Conservation (phyloP, 1,284 basidiomycete species). For the Trichosporon coremiiforme region DNA sequence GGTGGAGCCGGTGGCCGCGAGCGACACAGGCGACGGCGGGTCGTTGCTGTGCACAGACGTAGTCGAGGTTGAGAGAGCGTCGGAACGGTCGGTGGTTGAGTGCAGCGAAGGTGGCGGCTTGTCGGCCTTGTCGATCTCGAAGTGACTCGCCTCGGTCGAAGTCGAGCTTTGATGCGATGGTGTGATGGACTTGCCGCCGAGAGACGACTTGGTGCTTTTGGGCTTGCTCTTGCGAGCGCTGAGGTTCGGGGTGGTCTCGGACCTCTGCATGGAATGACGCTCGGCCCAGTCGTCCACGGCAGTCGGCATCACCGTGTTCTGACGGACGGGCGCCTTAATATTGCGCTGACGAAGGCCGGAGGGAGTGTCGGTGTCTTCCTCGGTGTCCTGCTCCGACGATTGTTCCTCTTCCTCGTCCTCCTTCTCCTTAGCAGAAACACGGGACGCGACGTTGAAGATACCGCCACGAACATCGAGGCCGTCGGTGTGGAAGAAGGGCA, state of each 20-base stretch:
- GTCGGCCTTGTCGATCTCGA: background rate
- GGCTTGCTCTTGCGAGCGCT: background rate
- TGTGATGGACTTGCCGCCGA: slow-evolving; percentile 8
- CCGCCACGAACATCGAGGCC: slow-evolving; percentile 74
- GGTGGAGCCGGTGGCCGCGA: background rate
- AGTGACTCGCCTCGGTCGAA: background rate
- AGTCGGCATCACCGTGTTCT: background rate
- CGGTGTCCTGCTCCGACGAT: background rate
- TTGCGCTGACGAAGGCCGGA: background rate
- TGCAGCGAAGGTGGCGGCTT: slow-evolving; percentile 4
- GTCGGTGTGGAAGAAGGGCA: slow-evolving; percentile 87
- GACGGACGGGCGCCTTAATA: background rate
- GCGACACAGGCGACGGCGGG: background rate
- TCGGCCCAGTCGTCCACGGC: slow-evolving; percentile 10
- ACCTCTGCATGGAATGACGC: slow-evolving; percentile 18
- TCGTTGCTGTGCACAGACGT: background rate
- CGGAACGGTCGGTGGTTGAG: background rate
- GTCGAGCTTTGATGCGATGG: slow-evolving; percentile 13
- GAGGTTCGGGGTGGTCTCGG: slow-evolving; percentile 25
- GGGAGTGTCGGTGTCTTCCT: background rate
- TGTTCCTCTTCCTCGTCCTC: background rate
- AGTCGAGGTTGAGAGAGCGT: background rate
- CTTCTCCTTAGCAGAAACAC: slow-evolving; percentile 35
- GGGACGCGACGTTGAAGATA: slow-evolving; percentile 75
- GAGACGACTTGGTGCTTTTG: background rate